A percentile compares a stretch with the other conserved stretches of the same genome.
Conservation (phyloP, 179 eudicot genomes). For the Silene vulgaris region DNA sequence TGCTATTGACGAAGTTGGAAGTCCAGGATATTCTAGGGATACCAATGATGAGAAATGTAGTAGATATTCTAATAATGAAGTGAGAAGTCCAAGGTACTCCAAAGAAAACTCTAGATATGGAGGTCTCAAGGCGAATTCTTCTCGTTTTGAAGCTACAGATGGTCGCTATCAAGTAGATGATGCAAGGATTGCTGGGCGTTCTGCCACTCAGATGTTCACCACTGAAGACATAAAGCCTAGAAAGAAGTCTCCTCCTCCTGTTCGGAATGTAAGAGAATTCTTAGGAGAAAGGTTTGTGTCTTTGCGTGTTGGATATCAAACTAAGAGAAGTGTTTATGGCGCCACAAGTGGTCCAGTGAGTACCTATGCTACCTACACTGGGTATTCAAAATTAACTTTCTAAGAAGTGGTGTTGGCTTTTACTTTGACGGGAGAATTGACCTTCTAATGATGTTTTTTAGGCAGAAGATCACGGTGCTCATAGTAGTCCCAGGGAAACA, state of each 20-base stretch:
- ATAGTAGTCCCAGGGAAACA: slow-evolving; percentile 19
- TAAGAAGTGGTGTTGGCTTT: slow-evolving; percentile 5
- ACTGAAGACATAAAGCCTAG: slow-evolving; percentile 34
- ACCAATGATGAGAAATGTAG: slow-evolving; percentile 15
- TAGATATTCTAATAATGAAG: slow-evolving; percentile 29
- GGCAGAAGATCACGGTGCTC: slow-evolving; percentile 17
- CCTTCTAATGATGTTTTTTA: slow-evolving; percentile 10
- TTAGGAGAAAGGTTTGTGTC: slow-evolving; percentile 41
- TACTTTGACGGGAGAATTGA: neutral
- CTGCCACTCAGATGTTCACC: slow-evolving; percentile 43
- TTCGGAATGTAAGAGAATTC: slow-evolving; percentile 38
- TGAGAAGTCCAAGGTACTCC: slow-evolving; percentile 35
- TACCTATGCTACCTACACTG: slow-evolving; percentile 1
- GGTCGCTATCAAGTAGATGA: slow-evolving; percentile 47
- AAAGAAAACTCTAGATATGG: slow-evolving; percentile 28
- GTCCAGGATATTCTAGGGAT: slow-evolving; percentile 3
- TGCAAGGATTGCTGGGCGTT: slow-evolving; percentile 33
- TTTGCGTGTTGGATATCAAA: slow-evolving; percentile 34
- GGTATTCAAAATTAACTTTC: neutral
- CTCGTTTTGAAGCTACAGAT: slow-evolving; percentile 42
- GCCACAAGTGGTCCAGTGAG: slow-evolving; percentile 23
- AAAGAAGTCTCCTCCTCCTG: slow-evolving; percentile 37
- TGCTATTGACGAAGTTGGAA: slow-evolving; percentile 8
- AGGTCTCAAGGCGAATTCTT: slow-evolving; percentile 27
- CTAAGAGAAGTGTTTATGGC: slow-evolving; percentile 26